Evolutionary conservation across 2,329 filamentous ascomycete genomes (phyloP).

Genomic region (Colletotrichum sp.): DNA sequence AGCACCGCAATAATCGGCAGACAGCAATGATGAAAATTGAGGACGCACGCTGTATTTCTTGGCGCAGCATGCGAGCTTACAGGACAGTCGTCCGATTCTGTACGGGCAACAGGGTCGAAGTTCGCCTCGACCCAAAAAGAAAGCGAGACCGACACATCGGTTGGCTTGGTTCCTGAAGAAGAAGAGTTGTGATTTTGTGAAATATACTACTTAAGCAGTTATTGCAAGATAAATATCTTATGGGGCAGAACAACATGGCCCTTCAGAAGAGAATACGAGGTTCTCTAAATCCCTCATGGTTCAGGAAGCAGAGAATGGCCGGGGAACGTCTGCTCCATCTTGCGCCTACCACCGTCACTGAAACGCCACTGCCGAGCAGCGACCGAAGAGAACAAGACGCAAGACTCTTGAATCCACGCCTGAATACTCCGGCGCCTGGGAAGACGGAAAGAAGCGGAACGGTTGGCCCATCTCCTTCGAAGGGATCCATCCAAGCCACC

Average conservation of each 20-base stretch:
- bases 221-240: background rate
- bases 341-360: too few species aligned
- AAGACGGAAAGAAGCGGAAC: background rate
- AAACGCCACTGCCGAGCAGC: background rate
- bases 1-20: background rate
- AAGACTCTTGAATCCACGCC: background rate
- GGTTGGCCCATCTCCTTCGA: background rate
- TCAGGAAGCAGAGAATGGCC: too few species aligned
- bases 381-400: background rate
- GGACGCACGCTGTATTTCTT: background rate
- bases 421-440: background rate
- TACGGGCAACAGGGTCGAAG: background rate
- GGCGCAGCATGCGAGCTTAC: background rate
- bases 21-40: background rate
- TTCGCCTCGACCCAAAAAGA: background rate
- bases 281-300: too few species aligned
- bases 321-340: too few species aligned
- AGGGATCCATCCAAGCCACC: background rate
- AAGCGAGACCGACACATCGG: background rate
- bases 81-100: background rate
- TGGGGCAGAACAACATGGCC: background rate
- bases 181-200: accelerated
- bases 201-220: background rate
- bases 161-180: background rate
- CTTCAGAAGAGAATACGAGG: background rate